Percentiles rank a stretch among this genome's conserved stretches.
Evolutionary conservation across 495 filamentous ascomycete species (phyloP).

Genomic region (Tuber aestivum): DNA sequence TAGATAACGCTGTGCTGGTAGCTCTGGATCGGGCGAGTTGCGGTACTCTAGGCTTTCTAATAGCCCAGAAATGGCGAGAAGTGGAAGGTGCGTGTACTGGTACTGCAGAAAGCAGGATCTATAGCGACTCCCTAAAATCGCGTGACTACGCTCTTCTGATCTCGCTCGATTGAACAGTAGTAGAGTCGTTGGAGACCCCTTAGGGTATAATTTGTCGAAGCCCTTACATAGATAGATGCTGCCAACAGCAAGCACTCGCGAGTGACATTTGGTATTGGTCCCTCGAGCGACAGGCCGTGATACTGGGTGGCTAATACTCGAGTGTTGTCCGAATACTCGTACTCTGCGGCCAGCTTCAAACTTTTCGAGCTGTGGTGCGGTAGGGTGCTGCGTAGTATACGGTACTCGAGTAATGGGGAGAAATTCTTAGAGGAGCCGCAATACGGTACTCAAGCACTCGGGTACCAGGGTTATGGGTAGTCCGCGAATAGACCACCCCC

Average conservation of each 20-base stretch:
- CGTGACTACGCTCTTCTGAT: background rate
- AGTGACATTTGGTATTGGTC: background rate
- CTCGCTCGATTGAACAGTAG: background rate
- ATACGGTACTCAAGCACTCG: too few species aligned
- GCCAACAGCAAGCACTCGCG: background rate
- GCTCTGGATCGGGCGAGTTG: background rate
- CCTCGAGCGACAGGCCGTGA: background rate
- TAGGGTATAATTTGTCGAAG: background rate
- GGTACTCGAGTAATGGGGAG: too few species aligned
- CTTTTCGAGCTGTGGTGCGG: background rate
- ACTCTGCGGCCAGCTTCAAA: background rate
- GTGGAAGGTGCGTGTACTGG: too few species aligned
- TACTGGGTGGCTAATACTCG: background rate
- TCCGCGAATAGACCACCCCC: too few species aligned
- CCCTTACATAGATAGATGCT: background rate
- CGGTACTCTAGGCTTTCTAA: background rate
- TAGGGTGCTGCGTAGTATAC: background rate
- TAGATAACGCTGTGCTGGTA: background rate
- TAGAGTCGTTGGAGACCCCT: background rate
- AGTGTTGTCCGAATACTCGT: too few species aligned
- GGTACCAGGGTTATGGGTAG: too few species aligned
- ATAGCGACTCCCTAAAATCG: background rate
- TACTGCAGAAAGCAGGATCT: background rate
- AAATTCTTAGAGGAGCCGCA: background rate
- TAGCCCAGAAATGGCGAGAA: background rate